Evolutionary conservation across 768 basidiomycete species (phyloP), one percentile per base, ranked within the genome.

Genomic region (Hirschioporus abietinus): DNA sequence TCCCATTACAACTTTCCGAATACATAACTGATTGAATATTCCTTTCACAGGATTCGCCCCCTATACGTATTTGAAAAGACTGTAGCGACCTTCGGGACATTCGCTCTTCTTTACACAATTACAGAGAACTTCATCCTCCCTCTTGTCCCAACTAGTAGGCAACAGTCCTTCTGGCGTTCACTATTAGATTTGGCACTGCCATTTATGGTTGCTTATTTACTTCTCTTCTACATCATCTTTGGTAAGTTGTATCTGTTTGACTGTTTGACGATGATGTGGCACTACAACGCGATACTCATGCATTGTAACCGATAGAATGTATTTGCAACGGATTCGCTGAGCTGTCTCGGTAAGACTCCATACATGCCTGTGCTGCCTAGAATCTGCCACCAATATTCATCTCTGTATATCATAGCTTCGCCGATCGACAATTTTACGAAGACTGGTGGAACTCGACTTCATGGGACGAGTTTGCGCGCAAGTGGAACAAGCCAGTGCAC

Each of bases 361-460:
- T 27, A n/a, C 18, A 18, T 62, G 20, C 35, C 3, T 12, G 3
- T 52, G 12, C 12, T 52, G 20, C 42, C 30, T 8, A 52, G 12
- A 52, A 52, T 15, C 12, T 3, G 30, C 8, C 30, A 3, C 8
- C 8, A 15, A 61, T 69, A 66, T 71, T 26, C 63, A 58, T 20
- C 30, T 10, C 17, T 63, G 17, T 20, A n/a, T 36, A 59, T 60
- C 52, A 58, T 69, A 94, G 93, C 75, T 99, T 99, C 73, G 93
- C 94, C n/a, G 96, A 99, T 75, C 84, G 96, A 60, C 91, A 94
- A 70, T 99, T 99, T 76, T 99, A 99, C 74, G 93, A 95, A 77
- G 96, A 97, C 75, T 98, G 87, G 92, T 98, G 96, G 96, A 99
- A 99, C 77, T 94, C 94, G 7, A 94, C 91, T 0, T 93, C 94